Evolutionary conservation across 306 rosid species (phyloP).

Genomic region (Biancaea sappan): DNA sequence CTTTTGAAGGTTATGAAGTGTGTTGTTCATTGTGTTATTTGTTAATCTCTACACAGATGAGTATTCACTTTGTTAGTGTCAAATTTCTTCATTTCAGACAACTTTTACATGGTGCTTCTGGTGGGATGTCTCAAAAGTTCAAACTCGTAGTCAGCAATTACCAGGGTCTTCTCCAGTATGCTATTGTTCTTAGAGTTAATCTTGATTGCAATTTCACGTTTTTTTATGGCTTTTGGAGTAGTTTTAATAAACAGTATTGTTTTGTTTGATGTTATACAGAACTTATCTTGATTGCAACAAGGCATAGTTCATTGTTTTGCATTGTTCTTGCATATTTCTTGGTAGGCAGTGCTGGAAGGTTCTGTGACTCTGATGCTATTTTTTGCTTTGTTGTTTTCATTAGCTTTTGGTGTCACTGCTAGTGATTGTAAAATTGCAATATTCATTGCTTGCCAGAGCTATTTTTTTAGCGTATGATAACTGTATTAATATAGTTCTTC

Average conservation of each 20-base stretch:
- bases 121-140: conserved; percentile 88
- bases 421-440: neutral
- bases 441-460: neutral
- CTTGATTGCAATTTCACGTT: no score
- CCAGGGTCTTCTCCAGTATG: conserved; percentile 90
- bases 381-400: no score
- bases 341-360: neutral
- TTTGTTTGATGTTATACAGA: no score
- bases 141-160: conserved; percentile 85
- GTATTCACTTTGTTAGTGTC: conserved; percentile 26
- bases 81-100: conserved; percentile 59
- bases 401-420: neutral
- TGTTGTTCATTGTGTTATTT: conserved; percentile 16
- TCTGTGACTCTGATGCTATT: neutral
- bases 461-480: neutral
- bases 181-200: conserved; percentile 27
- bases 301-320: neutral
- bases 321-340: neutral
- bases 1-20: no score
- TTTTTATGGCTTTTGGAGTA: no score
- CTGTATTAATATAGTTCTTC: neutral
- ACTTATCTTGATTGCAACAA: no score
- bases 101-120: conserved; percentile 88
- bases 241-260: no score
- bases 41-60: neutral